These are phyloP conservation scores for Rhodosporidiobolus odoratus DNA, from an alignment of 768 basidiomycete species.

Conservation along the genomic window DNA sequence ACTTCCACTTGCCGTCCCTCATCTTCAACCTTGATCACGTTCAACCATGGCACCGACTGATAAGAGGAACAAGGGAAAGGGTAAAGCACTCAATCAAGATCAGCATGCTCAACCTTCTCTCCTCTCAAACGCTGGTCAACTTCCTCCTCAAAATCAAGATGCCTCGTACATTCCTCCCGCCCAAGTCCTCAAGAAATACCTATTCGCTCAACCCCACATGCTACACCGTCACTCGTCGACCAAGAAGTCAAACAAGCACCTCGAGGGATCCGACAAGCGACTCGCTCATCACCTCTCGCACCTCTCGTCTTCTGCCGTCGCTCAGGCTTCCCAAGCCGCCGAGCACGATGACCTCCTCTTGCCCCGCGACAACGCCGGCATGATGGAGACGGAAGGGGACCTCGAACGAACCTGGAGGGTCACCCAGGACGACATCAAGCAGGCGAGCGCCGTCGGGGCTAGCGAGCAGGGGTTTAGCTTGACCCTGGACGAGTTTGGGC, in stretches of 20 bases:
- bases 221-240: conserved; percentile 10
- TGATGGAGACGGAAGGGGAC: conserved; percentile 67
- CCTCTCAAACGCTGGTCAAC: conserved; percentile 14
- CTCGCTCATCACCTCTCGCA: conserved; percentile 35
- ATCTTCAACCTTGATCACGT: background rate
- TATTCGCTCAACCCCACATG: conserved; percentile 27
- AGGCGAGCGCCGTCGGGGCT: conserved; percentile 44
- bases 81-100: background rate
- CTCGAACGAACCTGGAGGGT: conserved; percentile 89
- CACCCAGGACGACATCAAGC: conserved; percentile 68
- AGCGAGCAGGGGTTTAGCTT: conserved; percentile 60
- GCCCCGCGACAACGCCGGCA: conserved; percentile 64
- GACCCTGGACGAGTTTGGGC: conserved; percentile 71
- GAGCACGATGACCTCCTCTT: conserved; percentile 53
- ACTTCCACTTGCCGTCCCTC: background rate
- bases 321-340: conserved; percentile 17
- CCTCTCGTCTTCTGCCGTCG: conserved; percentile 31
- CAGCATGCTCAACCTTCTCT: background rate
- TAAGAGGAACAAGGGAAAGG: conserved; percentile 12
- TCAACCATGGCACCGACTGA: background rate
- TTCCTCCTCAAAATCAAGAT: conserved; percentile 32
- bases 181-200: conserved; percentile 23
- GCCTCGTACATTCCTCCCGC: conserved; percentile 15
- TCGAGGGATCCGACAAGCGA: conserved; percentile 19
- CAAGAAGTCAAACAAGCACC: conserved; percentile 3